These are phyloP conservation scores for Trichosanthes truncata DNA, from an alignment of 306 rosid species.

Conservation along the genomic window DNA sequence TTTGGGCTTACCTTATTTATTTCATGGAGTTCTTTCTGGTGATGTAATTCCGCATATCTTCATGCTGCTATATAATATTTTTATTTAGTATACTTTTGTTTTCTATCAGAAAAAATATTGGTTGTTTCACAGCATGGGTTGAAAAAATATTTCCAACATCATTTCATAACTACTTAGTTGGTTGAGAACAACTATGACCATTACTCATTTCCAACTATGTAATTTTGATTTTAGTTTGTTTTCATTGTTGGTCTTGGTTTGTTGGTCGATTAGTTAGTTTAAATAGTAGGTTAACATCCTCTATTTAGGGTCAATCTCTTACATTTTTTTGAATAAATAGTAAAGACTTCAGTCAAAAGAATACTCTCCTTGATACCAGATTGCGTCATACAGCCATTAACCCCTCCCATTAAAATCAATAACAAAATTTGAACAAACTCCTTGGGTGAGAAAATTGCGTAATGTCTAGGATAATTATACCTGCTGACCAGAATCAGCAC, in stretches of 20 bases:
- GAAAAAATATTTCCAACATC: neutral
- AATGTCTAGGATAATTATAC: neutral
- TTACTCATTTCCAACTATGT: neutral
- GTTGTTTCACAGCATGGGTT: neutral
- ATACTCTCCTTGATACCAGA: neutral
- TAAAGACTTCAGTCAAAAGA: neutral
- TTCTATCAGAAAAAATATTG: neutral
- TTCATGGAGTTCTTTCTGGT: neutral
- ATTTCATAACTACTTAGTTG: neutral
- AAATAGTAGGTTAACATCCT: neutral
- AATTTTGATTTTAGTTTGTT: neutral
- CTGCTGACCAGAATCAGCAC: conserved; percentile 6
- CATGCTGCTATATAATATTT: neutral
- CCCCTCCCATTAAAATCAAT: neutral
- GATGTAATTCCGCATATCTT: neutral
- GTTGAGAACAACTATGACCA: neutral
- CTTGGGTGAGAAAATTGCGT: neutral
- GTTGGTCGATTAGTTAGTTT: neutral
- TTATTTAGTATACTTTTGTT: neutral
- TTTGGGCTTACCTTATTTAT: neutral
- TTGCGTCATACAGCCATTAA: neutral
- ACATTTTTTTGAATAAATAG: neutral
- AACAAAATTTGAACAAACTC: neutral
- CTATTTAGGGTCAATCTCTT: neutral
- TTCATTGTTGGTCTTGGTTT: neutral